Evolutionary conservation across 225 moss, liverwort and hornwort species (phyloP), one percentile per base, ranked within the genome.

Genomic region (Antitrichia curtipendula): DNA sequence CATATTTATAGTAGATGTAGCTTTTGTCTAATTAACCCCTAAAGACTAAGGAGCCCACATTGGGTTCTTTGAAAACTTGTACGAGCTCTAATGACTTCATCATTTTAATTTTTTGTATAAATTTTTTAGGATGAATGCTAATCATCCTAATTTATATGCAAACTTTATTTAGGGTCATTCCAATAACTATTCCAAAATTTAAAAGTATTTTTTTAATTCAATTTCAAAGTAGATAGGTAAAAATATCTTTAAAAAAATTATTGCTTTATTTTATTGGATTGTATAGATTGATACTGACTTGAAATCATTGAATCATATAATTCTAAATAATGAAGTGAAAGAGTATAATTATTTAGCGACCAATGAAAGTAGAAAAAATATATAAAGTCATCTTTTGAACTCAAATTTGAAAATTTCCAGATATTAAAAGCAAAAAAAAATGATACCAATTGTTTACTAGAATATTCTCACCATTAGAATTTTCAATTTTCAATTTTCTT

Each of bases 61-160:
- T 45, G 45, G 45, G 8, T 45, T 45, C 8, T 45, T 45, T 45
- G 45, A 45, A 8, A 45, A n/a, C n/a, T n/a, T n/a, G n/a, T n/a
- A 8, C 45, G 8, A 45, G 45, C 45, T 6, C 45, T 45, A 45
- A 45, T 45, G 45, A 45, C 45, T 45, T 45, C 45, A 45, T 45
- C 45, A 11, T 12, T 73, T 74, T 2, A 19, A 19, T 31, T 4
- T 47, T 47, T 47, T 31, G 2, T 31, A 19, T 12, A 3, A 31
- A 19, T 47, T 31, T 10, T 12, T 31, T 2, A 47, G 2, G 2
- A 12, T 31, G 31, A 18, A 47, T 47, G 12, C 4, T 47, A 18
- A 31, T 47, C 7, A 47, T 47, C 7, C 2, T 41, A 31, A 11
- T 10, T 0, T 45, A 18, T 19, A 0, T 29, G 6, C 43, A 29